Evolutionary conservation across 202 grass and related monocot genomes (phyloP), one percentile per base, ranked within the genome.

Genomic region (Hordeum pubiflorum): DNA sequence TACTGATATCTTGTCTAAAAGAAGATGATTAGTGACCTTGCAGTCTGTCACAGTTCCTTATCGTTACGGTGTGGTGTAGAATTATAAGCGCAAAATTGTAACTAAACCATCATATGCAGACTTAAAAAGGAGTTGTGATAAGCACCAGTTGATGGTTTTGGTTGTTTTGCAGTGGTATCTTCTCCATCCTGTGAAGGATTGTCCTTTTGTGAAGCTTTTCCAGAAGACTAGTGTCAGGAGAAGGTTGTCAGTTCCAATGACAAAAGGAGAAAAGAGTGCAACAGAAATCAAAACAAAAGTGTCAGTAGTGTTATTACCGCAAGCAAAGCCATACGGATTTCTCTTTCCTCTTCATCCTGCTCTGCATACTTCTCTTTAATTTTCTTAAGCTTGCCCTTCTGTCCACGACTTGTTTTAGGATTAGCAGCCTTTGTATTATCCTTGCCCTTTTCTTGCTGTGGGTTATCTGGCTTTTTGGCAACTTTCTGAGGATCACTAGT

Each of bases 291-390:
- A 69, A 10, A 78, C 46, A 75, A 44, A 50, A 80, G 11, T 27
- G 75, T 10, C 75, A 32, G 37, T 31, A 34, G 36, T 73, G 43
- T 31, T 46, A 58, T 81, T 93, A 98, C 92, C 74, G 88, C 90
- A 87, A 98, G 95, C 80, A 98, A 91, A 80, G 95, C 87, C 90
- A 98, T 98, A 44, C 92, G 89, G 39, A 98, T 98, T 77, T 82
- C 86, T 71, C 95, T 91, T 89, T 98, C 95, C 85, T 98, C 95
- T 56, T 94, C 95, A 81, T 98, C 95, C 80, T 95, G 95, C 82
- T 98, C 90, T 69, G 86, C 90, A 75, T 93, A 98, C 65, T 98
- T 95, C 82, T 95, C 95, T 84, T 98, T 98, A 78, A 95, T 98
- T 90, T 98, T 98, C 80, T 95, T 98, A 90, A 95, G 86, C 67